Conservation (phyloP, 129 eudicot species). For the Glebionis coronaria region DNA sequence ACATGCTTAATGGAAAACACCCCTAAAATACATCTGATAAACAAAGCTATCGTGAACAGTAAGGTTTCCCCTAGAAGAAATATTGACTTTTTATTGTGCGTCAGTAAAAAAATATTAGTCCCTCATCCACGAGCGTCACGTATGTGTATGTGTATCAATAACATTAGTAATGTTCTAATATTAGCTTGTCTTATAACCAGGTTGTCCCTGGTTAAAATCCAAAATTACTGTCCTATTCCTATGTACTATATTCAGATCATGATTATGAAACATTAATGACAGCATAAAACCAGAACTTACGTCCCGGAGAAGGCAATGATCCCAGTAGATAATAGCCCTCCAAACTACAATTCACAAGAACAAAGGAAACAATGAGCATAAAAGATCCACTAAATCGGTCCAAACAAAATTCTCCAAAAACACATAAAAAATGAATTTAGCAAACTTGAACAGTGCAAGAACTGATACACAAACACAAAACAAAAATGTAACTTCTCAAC, state of each 20-base stretch:
- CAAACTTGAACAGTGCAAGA: too few species aligned
- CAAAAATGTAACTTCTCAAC: background rate
- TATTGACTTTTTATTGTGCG: background rate
- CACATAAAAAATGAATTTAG: too few species aligned
- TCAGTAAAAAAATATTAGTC: background rate
- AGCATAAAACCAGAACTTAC: slow-evolving; percentile 50
- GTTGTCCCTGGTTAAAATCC: background rate
- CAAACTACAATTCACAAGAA: slow-evolving; percentile 52
- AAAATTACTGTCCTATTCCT: background rate
- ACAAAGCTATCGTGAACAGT: too few species aligned
- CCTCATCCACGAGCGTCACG: background rate
- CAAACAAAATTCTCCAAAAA: background rate
- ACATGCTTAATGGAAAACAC: too few species aligned
- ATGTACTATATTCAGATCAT: background rate
- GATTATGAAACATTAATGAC: background rate
- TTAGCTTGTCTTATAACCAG: background rate
- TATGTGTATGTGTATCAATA: background rate
- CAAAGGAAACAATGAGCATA: slow-evolving; percentile 7
- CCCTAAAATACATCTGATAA: too few species aligned
- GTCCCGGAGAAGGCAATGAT: slow-evolving; percentile 87
- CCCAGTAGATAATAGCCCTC: slow-evolving; percentile 83
- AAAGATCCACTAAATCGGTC: background rate
- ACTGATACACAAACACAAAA: too few species aligned
- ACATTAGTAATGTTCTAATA: background rate
- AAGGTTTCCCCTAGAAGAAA: background rate